Conservation (phyloP, 805 yeast genomes). For the Candida tibetensis region DNA sequence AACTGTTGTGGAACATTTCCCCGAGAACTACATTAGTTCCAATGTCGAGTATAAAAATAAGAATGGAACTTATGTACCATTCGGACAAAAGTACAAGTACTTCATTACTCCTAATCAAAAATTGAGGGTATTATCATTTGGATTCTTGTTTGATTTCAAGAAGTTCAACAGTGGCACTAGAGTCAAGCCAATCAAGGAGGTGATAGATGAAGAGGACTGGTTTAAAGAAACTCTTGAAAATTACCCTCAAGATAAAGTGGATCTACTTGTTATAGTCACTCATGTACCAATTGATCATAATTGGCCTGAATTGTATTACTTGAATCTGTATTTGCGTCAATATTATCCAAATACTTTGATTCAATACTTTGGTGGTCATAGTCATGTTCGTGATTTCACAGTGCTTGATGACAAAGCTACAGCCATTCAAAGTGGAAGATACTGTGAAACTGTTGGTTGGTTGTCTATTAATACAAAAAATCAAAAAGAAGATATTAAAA, state of each 20-base stretch:
- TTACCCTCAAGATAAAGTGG: slow-evolving; percentile 44
- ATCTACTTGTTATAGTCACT: slow-evolving; percentile 68
- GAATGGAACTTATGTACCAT: slow-evolving; percentile 49
- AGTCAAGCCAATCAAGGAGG: slow-evolving; percentile 60
- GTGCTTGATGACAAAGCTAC: slow-evolving; percentile 63
- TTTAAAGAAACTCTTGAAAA: slow-evolving; percentile 45
- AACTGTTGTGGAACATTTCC: slow-evolving; percentile 53
- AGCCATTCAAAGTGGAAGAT: slow-evolving; percentile 90
- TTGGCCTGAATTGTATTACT: slow-evolving; percentile 50
- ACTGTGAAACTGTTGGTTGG: slow-evolving; percentile 93
- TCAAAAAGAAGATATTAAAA: slow-evolving; percentile 5
- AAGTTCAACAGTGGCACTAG: slow-evolving; percentile 56
- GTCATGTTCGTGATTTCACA: slow-evolving; percentile 84
- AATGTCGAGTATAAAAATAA: slow-evolving; percentile 60
- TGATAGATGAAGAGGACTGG: slow-evolving; percentile 57
- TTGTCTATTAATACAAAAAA: slow-evolving; percentile 47
- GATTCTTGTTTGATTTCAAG: slow-evolving; percentile 75
- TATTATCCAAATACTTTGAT: slow-evolving; percentile 61
- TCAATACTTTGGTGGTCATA: slow-evolving; percentile 92
- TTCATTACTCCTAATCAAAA: slow-evolving; percentile 59
- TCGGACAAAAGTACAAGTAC: slow-evolving; percentile 66
- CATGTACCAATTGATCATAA: slow-evolving; percentile 64
- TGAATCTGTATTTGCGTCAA: slow-evolving; percentile 52
- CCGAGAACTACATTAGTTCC: slow-evolving; percentile 64
- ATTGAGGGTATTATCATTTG: slow-evolving; percentile 60